These are phyloP conservation scores for Mrakia frigida DNA, from an alignment of 768 basidiomycete species.

Conservation along the genomic window DNA sequence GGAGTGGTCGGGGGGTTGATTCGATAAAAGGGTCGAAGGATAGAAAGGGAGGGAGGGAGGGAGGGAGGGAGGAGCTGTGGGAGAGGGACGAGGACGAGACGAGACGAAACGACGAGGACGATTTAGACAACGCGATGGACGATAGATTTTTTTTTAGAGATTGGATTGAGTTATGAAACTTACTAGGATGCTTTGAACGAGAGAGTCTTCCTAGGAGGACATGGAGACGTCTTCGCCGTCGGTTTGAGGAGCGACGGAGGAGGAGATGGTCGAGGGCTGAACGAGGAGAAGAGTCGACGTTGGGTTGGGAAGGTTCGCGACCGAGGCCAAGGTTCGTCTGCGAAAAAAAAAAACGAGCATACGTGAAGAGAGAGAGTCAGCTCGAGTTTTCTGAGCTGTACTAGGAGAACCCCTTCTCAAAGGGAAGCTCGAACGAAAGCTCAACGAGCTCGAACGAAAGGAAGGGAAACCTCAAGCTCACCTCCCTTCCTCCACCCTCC, in stretches of 20 bases:
- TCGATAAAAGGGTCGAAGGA: not conserved
- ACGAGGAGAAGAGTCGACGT: not conserved
- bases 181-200: not conserved
- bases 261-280: not conserved
- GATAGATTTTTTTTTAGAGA: not conserved
- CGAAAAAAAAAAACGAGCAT: too few relatives aligned
- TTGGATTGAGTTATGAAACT: too few relatives aligned
- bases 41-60: not conserved
- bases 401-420: too few relatives aligned
- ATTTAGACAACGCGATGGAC: not conserved
- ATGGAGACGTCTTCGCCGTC: not conserved
- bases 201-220: not conserved
- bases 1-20: slow-evolving; percentile 37
- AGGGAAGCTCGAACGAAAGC: too few relatives aligned
- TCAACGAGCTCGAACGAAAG: too few relatives aligned
- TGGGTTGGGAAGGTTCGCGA: not conserved
- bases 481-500: not conserved
- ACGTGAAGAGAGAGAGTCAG: not conserved
- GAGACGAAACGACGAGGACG: not conserved
- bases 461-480: not conserved
- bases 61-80: not conserved
- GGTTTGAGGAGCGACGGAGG: not conserved
- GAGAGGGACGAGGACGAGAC: slow-evolving; percentile 22
- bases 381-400: not conserved
- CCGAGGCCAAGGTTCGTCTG: not conserved